Evolutionary conservation across 1,284 basidiomycete species (phyloP).

Genomic region (Irpex rosettiformis): DNA sequence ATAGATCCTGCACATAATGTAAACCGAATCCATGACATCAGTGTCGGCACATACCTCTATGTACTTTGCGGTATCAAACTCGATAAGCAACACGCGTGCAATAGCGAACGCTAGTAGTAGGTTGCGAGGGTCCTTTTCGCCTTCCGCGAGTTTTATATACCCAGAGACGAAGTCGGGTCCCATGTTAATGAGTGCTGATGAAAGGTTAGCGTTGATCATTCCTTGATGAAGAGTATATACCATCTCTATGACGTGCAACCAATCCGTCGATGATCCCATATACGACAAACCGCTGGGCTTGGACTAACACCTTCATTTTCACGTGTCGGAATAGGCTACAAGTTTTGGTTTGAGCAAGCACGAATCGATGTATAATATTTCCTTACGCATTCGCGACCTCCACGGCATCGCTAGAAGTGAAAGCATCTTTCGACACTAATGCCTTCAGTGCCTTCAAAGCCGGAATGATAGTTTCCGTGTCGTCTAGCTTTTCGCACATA

Average conservation of each 20-base stretch:
- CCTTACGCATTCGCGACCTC: conserved; percentile 69
- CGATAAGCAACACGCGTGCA: conserved; percentile 78
- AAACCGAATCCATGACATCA: not conserved
- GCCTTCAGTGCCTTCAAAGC: conserved; percentile 72
- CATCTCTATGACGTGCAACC: conserved; percentile 69
- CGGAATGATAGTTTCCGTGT: conserved; percentile 78
- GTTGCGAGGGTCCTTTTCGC: conserved; percentile 98
- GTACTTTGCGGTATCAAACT: conserved; percentile 76
- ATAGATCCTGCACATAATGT: conserved; percentile 63
- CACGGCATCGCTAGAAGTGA: conserved; percentile 70
- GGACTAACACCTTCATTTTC: conserved; percentile 78
- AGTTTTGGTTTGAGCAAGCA: not conserved
- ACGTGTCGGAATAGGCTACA: conserved; percentile 75
- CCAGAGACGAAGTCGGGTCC: conserved; percentile 71
- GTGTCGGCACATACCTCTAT: conserved; percentile 61
- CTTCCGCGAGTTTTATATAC: conserved; percentile 82
- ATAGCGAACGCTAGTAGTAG: conserved; percentile 89
- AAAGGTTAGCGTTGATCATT: not conserved
- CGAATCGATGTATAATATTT: conserved; percentile 8
- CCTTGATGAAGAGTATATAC: conserved; percentile 35
- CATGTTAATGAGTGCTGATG: conserved; percentile 65
- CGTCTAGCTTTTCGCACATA: conserved; percentile 84
- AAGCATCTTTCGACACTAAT: conserved; percentile 62
- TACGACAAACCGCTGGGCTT: conserved; percentile 80
- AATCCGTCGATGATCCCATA: conserved; percentile 83